These are phyloP conservation scores for Alloteropsis semialata DNA, from an alignment of 176 grass and related monocot genomes.

Conservation along the genomic window DNA sequence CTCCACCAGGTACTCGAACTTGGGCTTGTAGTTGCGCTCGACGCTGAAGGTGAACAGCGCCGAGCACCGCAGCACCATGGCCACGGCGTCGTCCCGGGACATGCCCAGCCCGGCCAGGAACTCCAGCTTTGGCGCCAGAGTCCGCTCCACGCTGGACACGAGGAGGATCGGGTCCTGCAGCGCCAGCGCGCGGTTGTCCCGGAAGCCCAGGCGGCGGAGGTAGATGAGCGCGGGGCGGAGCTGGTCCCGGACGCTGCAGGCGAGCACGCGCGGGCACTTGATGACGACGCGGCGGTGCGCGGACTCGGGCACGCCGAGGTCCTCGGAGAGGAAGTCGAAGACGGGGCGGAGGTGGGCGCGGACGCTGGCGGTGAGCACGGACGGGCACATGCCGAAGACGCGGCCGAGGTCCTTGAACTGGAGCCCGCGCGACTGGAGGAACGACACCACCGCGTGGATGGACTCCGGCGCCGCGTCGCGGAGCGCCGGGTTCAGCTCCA, in stretches of 20 bases:
- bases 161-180: constrained; percentile 65
- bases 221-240: constrained; percentile 61
- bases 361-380: constrained; percentile 52
- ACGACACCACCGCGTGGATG: constrained; percentile 54
- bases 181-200: constrained; percentile 33
- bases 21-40: constrained; percentile 62
- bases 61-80: constrained; percentile 53
- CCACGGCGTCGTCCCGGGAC: constrained; percentile 37
- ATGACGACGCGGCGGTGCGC: constrained; percentile 43
- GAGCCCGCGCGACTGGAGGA: constrained; percentile 62
- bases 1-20: constrained; percentile 56
- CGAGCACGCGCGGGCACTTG: constrained; percentile 65
- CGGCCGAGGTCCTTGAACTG: constrained; percentile 61
- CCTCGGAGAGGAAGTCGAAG: constrained; percentile 64
- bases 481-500: constrained; percentile 51
- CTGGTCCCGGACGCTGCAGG: constrained; percentile 65
- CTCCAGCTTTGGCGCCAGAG: constrained; percentile 58
- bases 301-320: constrained; percentile 45
- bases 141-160: constrained; percentile 66
- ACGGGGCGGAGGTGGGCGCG: constrained; percentile 48
- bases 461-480: constrained; percentile 49
- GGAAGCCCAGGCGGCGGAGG: constrained; percentile 69
- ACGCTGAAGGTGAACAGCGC: constrained; percentile 70
- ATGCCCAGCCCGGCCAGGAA: constrained; percentile 48
- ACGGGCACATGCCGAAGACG: constrained; percentile 60